phyloP scores from a whole-genome alignment of 2,329 filamentous ascomycete genomes.

The Talaromyces pinophilus region DNA sequence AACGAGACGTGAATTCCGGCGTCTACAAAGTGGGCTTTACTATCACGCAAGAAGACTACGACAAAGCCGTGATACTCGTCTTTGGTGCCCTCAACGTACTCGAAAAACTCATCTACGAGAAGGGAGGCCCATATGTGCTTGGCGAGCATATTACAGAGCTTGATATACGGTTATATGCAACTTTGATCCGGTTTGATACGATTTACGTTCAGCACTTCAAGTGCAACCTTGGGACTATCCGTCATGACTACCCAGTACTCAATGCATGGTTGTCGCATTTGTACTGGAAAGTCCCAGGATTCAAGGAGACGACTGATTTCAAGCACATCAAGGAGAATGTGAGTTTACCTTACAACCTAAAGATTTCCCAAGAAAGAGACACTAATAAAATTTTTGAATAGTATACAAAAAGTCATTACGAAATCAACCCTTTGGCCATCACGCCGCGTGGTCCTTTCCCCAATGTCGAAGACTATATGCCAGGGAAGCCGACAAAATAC shows the following conservation, averaged over 20 bases:
- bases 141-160: constrained; percentile 60
- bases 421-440: constrained; percentile 63
- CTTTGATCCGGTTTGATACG: constrained; percentile 60
- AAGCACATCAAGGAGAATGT: constrained; percentile 68
- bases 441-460: constrained; percentile 65
- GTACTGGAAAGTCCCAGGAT: constrained; percentile 59
- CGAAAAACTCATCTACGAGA: constrained; percentile 50
- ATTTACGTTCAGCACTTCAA: constrained; percentile 69
- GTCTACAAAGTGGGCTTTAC: constrained; percentile 66
- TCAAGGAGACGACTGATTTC: constrained; percentile 63
- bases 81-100: constrained; percentile 63
- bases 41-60: constrained; percentile 56
- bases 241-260: constrained; percentile 61
- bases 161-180: constrained; percentile 60
- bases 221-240: constrained; percentile 62
- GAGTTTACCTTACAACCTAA: constrained; percentile 22
- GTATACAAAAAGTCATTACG: constrained; percentile 61
- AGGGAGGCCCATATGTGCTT: constrained; percentile 59
- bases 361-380: background rate
- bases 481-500: constrained; percentile 52
- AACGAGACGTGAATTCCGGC: constrained; percentile 58
- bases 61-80: constrained; percentile 55
- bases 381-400: constrained; percentile 22
- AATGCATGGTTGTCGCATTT: constrained; percentile 62
- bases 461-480: constrained; percentile 56